Base-by-base conservation (phyloP, 208 protist species). In the Leishmania gerbilli region DNA sequence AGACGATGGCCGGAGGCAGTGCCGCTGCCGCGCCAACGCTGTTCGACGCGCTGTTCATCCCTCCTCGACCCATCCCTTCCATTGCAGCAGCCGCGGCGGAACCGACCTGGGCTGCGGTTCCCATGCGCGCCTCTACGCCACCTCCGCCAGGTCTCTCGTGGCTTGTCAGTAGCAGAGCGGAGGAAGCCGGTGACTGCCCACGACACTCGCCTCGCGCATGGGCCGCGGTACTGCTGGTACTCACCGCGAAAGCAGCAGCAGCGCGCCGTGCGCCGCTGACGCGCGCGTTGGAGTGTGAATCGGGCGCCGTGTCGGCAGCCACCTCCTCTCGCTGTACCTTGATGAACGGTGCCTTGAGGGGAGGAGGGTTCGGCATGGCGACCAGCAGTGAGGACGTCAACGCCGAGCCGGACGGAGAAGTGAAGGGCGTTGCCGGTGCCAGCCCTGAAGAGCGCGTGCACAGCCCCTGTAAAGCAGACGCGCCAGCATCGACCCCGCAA, bases 271-370 rank as follows among this genome's bases (percentile, higher is more conserved):
- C 81, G 0, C 55, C 45, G 71, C 81, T 78, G 60, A 80, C 71
- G 37, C 24, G 58, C 45, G 58, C 81, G 24, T 74, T 78, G 24
- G 71, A 77, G 58, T 77, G 55, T 2, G 77, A 15, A 11, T 37
- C 51, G 0, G 81, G 76, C 81, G 71, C 65, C 34, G 76, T 74
- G 55, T 84, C 75, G 19, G 76, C 81, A 21, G 58, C 69, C 34
- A 80, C 81, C 71, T 80, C 71, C 71, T 78, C 81, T 8, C 76
- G 76, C 69, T 77, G 76, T 37, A 84, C 76, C 40, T 80, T 76
- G n/a, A 84, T 77, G 55, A 74, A 68, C 6, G 76, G 69, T 51
- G 81, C 76, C 74, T 77, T 69, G 31, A 77, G 51, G 51, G 51
- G 58, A 11, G 76, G 58, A 37, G 49, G 71, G 11, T 40, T 74